Percentiles rank a stretch among this genome's conserved stretches.
These are phyloP conservation scores for Camellia sinensis DNA, from an alignment of 148 eudicot species.

Conservation along the genomic window DNA sequence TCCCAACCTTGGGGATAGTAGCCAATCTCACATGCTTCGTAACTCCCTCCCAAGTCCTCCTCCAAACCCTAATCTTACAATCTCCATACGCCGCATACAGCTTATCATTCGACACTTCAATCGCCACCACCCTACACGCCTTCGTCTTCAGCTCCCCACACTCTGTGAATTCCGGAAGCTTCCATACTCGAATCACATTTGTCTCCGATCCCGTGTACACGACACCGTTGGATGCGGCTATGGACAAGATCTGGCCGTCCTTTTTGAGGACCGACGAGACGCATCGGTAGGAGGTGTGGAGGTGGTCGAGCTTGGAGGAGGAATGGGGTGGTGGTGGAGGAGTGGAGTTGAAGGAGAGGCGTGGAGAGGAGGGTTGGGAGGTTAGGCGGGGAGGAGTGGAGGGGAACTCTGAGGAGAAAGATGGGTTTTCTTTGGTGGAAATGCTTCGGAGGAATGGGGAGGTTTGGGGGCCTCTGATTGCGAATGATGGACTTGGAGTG, in stretches of 20 bases:
- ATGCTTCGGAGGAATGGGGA: conserved; percentile 5
- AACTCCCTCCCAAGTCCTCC: conserved; percentile 31
- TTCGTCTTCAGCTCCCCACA: conserved; percentile 39
- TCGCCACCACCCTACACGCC: conserved; percentile 30
- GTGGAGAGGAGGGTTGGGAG: neutral
- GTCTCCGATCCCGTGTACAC: conserved; percentile 34
- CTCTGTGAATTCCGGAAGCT: conserved; percentile 39
- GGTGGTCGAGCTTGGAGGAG: neutral
- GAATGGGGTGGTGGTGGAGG: neutral
- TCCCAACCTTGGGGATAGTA: conserved; percentile 32
- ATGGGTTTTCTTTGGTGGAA: conserved; percentile 3
- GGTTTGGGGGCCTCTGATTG: conserved; percentile 1
- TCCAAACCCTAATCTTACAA: conserved; percentile 40
- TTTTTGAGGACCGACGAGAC: conserved; percentile 39
- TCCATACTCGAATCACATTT: conserved; percentile 33
- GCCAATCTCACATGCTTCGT: conserved; percentile 31
- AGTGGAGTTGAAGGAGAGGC: neutral
- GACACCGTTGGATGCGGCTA: conserved; percentile 29
- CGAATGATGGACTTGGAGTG: conserved; percentile 4
- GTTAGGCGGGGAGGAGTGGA: conserved; percentile 8
- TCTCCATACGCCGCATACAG: conserved; percentile 40
- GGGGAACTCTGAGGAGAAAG: conserved; percentile 12
- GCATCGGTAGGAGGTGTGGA: conserved; percentile 22
- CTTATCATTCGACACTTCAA: conserved; percentile 30
- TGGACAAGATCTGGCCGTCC: conserved; percentile 36